Evolutionary conservation across 2,329 filamentous ascomycete species (phyloP), one percentile per base, ranked within the genome.

Genomic region (Phialocephala subalpina): DNA sequence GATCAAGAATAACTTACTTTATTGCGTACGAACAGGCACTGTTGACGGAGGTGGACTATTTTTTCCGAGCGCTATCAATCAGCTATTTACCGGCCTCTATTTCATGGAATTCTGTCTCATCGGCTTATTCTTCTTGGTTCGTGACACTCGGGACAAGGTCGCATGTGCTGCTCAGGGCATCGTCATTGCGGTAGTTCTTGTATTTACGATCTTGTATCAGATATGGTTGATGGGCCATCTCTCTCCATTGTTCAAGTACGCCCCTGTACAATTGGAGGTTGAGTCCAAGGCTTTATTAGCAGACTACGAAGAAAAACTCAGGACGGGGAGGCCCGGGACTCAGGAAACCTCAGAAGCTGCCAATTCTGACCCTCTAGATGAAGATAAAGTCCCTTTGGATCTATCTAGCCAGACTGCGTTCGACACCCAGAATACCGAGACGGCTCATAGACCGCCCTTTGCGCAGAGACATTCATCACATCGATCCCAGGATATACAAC

Each of bases 21-120:
- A 97, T 75, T 93, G 97, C 68, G 96, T 90, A 27, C 92, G 93
- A 63, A 95, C 96, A 77, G 88, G 90, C 60, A 60, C 66, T 38
- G 58, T 61, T 69, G 52, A 66, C 60, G 42, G 63, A 65, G 25
- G 62, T 58, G 38, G 62, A 65, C 85, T 97, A 1, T 73, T 73
- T 53, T 73, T 67, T 38, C 68, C 67, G 12, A 70, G 40, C 12
- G 66, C 67, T 27, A 71, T 73, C 56, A 59, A 60, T 25, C 64
- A 73, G 57, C 61, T 73, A 56, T 72, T 73, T 47, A 69, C 68
- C 47, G 67, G 71, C 49, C 47, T 73, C 55, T 73, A 72, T 55
- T 69, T 68, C 53, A 69, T 73, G 64, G 69, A 73, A 67, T 42
- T 71, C 8, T 71, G 68, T 63, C 64, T 72, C 6, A 64, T 56